Evolutionary conservation across 345 rosid species (phyloP), one percentile per base, ranked within the genome.

Genomic region (Citrus mangshanensis): DNA sequence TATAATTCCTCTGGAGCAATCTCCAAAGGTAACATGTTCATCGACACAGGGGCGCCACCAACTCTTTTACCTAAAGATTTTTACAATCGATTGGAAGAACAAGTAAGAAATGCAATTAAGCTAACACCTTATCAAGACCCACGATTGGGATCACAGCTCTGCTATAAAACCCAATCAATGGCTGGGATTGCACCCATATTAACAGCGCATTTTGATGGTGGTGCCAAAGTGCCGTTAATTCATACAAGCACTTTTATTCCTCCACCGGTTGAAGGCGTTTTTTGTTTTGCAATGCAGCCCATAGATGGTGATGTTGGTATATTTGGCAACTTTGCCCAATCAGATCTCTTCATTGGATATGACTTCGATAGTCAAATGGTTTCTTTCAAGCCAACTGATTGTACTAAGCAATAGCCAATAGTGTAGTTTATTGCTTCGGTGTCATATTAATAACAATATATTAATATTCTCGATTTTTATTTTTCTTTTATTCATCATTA

Each of bases 321-420:
- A n/a, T 79, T 34, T 54, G 85, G 85, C 0, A 86, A 88, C 71
- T 70, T 76, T 55, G 79, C 83, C 5, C 87, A 85, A 74, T 64
- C 74, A 40, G 79, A 85, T 56, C 66, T 78, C 68, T 73, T 82
- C 65, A 59, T 87, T 9, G 84, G 82, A 0, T 86, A 79, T 66
- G 82, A 88, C 27, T 21, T 78, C 2, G 61, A 75, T 51, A 22
- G 1, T 35, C 51, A 75, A 24, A 64, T 55, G 3, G 68, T 86
- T 35, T 86, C 87, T 1, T 81, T 88, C 38, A 77, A 81, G 79
- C 79, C 74, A 1, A 62, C 84, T 9, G 89, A 86, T 67, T 88
- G 89, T 72, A 67, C 85, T 30, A 63, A 77, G 3, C 37, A 24
- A 10, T 25, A 38, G 10, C 2, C 37, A 24, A 14, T 22, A 38